These are phyloP conservation scores for Alnus rubra DNA, from an alignment of 306 rosid species.

Conservation along the genomic window DNA sequence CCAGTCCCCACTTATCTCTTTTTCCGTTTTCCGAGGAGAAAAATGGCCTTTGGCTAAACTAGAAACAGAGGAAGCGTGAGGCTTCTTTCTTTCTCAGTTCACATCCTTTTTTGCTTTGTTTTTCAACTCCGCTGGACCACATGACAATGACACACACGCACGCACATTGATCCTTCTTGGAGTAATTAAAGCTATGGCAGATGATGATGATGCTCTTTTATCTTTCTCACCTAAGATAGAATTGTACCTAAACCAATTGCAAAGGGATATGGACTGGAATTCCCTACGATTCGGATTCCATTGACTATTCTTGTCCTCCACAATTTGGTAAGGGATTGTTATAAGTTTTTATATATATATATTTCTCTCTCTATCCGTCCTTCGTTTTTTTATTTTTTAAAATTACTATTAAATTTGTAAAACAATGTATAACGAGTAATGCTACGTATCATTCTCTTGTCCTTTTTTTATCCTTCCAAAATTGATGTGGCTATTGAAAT, in stretches of 20 bases:
- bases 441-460: no score
- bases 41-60: neutral
- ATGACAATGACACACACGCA: conserved; percentile 30
- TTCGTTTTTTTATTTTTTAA: no score
- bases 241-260: neutral
- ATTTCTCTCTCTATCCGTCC: no score
- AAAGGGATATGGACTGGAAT: neutral
- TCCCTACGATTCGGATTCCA: no score
- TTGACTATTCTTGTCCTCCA: no score
- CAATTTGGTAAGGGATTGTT: no score
- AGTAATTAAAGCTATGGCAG: neutral
- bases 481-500: no score
- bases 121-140: conserved; percentile 27
- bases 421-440: no score
- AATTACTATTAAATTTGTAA: no score
- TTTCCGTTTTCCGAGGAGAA: conserved; percentile 6
- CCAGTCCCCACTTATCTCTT: neutral
- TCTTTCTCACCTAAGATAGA: neutral
- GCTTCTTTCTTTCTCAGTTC: conserved; percentile 9
- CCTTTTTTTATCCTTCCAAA: no score
- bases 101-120: conserved; percentile 28
- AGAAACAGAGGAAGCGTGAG: conserved; percentile 3
- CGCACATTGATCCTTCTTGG: conserved; percentile 22
- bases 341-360: no score
- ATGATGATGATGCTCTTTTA: neutral